Percentiles rank a stretch among this genome's conserved stretches.
Conservation (phyloP, 2,329 filamentous ascomycete species). For the Epichloe scottii region DNA sequence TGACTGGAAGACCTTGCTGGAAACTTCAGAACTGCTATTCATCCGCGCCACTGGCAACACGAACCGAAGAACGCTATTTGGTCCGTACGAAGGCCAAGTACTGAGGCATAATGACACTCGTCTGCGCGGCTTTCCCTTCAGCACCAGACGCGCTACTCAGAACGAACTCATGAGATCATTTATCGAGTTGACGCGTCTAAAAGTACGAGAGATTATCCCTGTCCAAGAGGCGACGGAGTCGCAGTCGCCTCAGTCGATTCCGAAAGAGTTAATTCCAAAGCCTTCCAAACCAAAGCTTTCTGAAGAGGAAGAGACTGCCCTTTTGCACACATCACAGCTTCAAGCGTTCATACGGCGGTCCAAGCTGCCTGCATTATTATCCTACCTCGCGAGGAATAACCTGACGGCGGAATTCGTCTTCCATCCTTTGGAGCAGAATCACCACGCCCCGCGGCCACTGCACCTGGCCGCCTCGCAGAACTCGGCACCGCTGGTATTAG, state of each 20-base stretch:
- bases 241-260: conserved; percentile 26
- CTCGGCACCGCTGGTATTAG: conserved; percentile 61
- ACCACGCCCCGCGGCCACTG: conserved; percentile 72
- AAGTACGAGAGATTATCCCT: conserved; percentile 68
- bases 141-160: conserved; percentile 80
- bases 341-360: conserved; percentile 80
- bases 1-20: conserved; percentile 79
- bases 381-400: conserved; percentile 68
- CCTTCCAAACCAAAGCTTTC: conserved; percentile 51
- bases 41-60: conserved; percentile 78
- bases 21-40: conserved; percentile 75
- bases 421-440: conserved; percentile 55
- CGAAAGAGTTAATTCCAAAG: conserved; percentile 31
- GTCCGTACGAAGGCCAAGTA: conserved; percentile 81
- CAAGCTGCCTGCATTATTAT: conserved; percentile 74
- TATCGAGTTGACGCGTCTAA: conserved; percentile 82
- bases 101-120: conserved; percentile 66
- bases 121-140: conserved; percentile 84
- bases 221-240: conserved; percentile 37
- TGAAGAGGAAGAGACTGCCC: conserved; percentile 72
- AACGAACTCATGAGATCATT: conserved; percentile 91
- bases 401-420: conserved; percentile 65
- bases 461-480: conserved; percentile 79
- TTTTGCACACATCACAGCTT: conserved; percentile 78
- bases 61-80: conserved; percentile 78